These are phyloP conservation scores for Botrytis deweyae DNA, from an alignment of 2,329 filamentous ascomycete genomes.

Conservation along the genomic window DNA sequence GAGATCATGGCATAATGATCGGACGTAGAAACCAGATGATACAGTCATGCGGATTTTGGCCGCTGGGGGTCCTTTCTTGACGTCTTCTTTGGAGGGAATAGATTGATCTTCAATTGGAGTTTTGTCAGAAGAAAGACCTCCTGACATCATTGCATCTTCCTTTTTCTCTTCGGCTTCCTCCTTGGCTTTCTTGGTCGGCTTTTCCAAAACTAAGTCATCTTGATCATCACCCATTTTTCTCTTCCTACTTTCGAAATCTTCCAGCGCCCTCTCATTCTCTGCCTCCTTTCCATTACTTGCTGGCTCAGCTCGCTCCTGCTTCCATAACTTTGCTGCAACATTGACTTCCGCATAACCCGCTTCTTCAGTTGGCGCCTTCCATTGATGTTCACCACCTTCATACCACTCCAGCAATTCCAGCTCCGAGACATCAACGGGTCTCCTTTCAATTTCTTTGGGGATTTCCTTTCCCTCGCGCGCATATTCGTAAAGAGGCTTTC, in stretches of 20 bases:
- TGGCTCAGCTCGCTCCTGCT: conserved; percentile 51
- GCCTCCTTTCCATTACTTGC: conserved; percentile 12
- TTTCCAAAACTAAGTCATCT: conserved; percentile 37
- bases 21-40: conserved; percentile 94
- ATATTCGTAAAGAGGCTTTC: conserved; percentile 95
- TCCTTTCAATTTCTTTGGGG: conserved; percentile 77
- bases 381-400: conserved; percentile 76
- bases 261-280: conserved; percentile 42
- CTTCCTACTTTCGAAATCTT: conserved; percentile 38
- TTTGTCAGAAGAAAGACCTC: conserved; percentile 34
- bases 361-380: conserved; percentile 77
- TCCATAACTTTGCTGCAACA: conserved; percentile 71
- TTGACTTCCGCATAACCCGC: conserved; percentile 72
- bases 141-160: conserved; percentile 37
- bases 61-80: conserved; percentile 63
- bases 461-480: conserved; percentile 85
- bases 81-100: conserved; percentile 18
- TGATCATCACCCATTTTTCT: conserved; percentile 37
- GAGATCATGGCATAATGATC: conserved; percentile 89
- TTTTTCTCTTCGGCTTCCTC: conserved; percentile 19
- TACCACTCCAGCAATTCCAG: conserved; percentile 82
- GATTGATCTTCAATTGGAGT: conserved; percentile 9
- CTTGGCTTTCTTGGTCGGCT: conserved; percentile 32
- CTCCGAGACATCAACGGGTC: conserved; percentile 74
- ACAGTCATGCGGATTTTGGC: conserved; percentile 86